phyloP scores from a whole-genome alignment of 164 flowering plant genomes.

The Akebia trifoliata region DNA sequence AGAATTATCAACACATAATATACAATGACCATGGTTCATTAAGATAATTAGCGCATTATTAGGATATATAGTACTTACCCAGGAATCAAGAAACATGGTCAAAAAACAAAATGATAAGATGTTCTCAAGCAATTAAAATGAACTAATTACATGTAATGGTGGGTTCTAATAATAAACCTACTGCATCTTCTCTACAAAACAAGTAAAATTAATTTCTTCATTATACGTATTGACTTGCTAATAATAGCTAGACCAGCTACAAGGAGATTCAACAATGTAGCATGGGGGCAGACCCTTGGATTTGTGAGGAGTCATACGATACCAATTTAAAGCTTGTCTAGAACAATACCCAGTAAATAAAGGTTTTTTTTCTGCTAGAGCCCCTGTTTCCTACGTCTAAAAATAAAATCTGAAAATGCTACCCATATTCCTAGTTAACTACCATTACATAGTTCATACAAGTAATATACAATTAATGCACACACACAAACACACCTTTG shows the following conservation, averaged over 20 bases:
- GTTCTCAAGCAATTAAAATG: background rate
- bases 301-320: background rate
- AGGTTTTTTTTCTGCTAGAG: background rate
- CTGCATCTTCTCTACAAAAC: no score
- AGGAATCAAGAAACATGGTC: background rate
- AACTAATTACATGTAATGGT: background rate
- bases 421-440: background rate
- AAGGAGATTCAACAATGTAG: no score
- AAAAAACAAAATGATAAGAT: background rate
- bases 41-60: no score
- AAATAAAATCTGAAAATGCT: conserved; percentile 2
- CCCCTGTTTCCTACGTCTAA: background rate
- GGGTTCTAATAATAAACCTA: background rate
- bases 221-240: no score
- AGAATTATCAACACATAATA: no score
- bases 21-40: no score
- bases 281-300: no score
- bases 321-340: background rate
- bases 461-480: conserved; percentile 10
- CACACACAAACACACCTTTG: background rate
- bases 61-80: no score
- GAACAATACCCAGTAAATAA: background rate
- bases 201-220: no score
- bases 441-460: background rate
- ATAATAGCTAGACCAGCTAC: no score